Evolutionary conservation across 148 eudicot species (phyloP).

Genomic region (Chenopodium formosanum): DNA sequence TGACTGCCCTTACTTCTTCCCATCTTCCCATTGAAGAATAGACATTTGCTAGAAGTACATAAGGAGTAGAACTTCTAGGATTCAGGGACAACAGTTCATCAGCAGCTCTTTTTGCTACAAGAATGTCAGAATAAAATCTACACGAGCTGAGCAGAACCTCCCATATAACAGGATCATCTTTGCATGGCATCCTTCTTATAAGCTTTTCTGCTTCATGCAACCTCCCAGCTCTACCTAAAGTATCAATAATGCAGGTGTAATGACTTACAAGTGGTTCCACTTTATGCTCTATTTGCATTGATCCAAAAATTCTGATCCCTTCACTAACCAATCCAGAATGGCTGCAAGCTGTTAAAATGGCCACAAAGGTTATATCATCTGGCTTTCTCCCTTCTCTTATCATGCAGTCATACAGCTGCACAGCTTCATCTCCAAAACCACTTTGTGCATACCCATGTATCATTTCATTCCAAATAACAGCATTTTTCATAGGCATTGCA

Average conservation of each 20-base stretch:
- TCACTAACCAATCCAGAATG: constrained; percentile 66
- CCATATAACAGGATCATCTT: constrained; percentile 68
- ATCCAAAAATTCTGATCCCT: constrained; percentile 52
- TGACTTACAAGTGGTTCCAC: constrained; percentile 56
- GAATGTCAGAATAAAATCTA: constrained; percentile 56
- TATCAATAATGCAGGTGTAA: constrained; percentile 73
- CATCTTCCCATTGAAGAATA: constrained; percentile 72
- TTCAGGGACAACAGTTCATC: constrained; percentile 51
- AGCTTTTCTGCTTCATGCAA: constrained; percentile 59
- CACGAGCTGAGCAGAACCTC: constrained; percentile 81
- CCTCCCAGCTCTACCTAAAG: constrained; percentile 76
- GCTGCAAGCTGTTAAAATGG: constrained; percentile 71
- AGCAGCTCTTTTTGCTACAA: constrained; percentile 65
- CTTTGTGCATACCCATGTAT: constrained; percentile 77
- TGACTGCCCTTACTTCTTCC: constrained; percentile 62
- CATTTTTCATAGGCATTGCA: constrained; percentile 43
- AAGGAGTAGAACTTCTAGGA: constrained; percentile 57
- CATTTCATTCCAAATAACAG: constrained; percentile 74
- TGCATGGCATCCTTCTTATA: constrained; percentile 49
- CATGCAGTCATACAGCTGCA: constrained; percentile 51
- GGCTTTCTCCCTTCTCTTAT: constrained; percentile 43
- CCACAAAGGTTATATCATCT: constrained; percentile 59
- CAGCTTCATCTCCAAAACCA: constrained; percentile 60
- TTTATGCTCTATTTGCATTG: constrained; percentile 47
- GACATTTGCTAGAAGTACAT: constrained; percentile 66